Percentiles rank a stretch among this genome's conserved stretches.
These are phyloP conservation scores for Daldinia sp. DNA, from an alignment of 2,329 filamentous ascomycete species.

Conservation along the genomic window DNA sequence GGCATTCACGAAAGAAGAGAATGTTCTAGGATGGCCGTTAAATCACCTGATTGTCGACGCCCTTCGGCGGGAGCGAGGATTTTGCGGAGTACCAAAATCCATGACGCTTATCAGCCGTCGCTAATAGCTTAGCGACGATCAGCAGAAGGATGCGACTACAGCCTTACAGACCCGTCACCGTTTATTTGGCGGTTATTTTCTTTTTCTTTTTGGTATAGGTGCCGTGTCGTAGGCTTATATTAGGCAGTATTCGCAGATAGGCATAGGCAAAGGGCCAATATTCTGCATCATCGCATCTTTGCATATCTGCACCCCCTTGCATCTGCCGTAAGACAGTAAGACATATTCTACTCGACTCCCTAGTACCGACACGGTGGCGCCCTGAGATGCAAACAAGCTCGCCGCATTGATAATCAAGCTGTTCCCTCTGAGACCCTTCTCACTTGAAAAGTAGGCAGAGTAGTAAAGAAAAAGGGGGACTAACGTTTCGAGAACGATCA, in stretches of 20 bases:
- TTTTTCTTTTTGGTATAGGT: not conserved
- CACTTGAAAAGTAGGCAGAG: not conserved
- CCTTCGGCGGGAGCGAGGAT: not conserved
- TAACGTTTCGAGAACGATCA: conserved; percentile 22
- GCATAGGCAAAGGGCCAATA: conserved; percentile 5
- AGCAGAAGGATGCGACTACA: conserved; percentile 18
- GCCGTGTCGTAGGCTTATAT: not conserved
- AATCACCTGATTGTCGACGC: not conserved
- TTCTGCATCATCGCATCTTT: too few relatives aligned
- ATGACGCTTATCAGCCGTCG: conserved; percentile 22
- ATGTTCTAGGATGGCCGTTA: not conserved
- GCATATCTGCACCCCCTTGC: too few relatives aligned
- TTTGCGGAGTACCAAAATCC: conserved; percentile 7
- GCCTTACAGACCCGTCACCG: conserved; percentile 10
- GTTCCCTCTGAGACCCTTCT: not conserved
- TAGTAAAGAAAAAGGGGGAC: conserved; percentile 10
- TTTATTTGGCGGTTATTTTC: not conserved
- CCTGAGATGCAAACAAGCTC: conserved; percentile 13
- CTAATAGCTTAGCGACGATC: conserved; percentile 13
- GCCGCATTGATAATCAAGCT: conserved; percentile 15
- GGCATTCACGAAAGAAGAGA: conserved; percentile 3
- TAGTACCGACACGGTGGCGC: conserved; percentile 27
- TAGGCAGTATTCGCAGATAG: not conserved
- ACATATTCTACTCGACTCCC: conserved; percentile 14
- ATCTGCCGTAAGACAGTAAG: conserved; percentile 11